Percentiles rank a stretch among this genome's conserved stretches.
These are phyloP conservation scores for Wickerhamiella kazuoi DNA, from an alignment of 805 yeast species.

Conservation along the genomic window DNA sequence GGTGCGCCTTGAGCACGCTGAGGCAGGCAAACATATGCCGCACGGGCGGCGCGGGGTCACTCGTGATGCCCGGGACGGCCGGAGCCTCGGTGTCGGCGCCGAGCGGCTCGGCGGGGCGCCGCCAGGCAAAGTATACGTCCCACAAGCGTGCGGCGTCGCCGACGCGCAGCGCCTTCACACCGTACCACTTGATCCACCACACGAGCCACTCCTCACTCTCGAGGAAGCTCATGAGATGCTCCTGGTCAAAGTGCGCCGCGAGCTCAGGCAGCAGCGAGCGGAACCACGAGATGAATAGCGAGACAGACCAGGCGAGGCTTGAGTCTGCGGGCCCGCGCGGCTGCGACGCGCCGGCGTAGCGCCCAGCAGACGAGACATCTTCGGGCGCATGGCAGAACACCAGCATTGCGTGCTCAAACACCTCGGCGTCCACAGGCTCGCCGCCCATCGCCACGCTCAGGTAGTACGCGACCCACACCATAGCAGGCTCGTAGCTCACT, in stretches of 20 bases:
- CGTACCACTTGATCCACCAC: constrained; percentile 91
- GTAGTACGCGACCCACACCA: constrained; percentile 77
- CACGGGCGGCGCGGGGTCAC: constrained; percentile 9
- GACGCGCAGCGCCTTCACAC: constrained; percentile 68
- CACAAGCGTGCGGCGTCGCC: constrained; percentile 74
- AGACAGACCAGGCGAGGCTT: background rate
- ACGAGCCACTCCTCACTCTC: constrained; percentile 74
- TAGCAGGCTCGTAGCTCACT: constrained; percentile 61
- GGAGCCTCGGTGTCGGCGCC: background rate
- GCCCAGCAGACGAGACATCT: background rate
- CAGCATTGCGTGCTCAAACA: constrained; percentile 57
- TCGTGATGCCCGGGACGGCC: constrained; percentile 1
- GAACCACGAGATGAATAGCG: constrained; percentile 43
- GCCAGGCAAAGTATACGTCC: constrained; percentile 74
- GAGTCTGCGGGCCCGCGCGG: constrained; percentile 19
- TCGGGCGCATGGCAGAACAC: constrained; percentile 40
- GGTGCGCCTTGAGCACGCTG: constrained; percentile 66
- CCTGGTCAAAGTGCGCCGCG: constrained; percentile 60
- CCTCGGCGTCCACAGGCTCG: constrained; percentile 37
- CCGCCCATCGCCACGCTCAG: constrained; percentile 68
- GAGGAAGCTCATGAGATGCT: constrained; percentile 44
- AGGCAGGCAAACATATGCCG: constrained; percentile 54
- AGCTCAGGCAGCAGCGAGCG: constrained; percentile 56
- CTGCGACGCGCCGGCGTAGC: constrained; percentile 21
- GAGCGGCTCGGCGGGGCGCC: constrained; percentile 6